Evolutionary conservation across 2,329 filamentous ascomycete genomes (phyloP).

Genomic region (Plenodomus tracheiphilus): DNA sequence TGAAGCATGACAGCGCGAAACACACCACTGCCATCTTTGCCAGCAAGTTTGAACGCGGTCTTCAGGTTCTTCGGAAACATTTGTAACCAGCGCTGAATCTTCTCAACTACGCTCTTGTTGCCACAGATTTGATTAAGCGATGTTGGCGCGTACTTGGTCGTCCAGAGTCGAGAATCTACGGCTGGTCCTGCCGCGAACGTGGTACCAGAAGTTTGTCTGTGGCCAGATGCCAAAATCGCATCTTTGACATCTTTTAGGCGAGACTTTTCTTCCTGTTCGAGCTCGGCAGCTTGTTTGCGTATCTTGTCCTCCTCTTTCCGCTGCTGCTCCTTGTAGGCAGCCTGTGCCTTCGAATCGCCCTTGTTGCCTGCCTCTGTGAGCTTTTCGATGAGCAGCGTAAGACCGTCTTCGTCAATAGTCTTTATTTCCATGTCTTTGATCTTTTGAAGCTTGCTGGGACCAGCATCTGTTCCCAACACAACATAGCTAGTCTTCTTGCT

Average conservation of each 20-base stretch:
- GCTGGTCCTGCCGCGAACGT: slow-evolving; percentile 21
- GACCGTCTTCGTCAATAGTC: slow-evolving; percentile 89
- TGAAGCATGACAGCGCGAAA: slow-evolving; percentile 93
- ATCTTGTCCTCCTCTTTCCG: slow-evolving; percentile 83
- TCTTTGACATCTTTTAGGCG: slow-evolving; percentile 58
- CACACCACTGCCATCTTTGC: slow-evolving; percentile 79
- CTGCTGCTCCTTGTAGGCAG: slow-evolving; percentile 81
- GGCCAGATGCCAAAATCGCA: slow-evolving; percentile 35
- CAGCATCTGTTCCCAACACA: slow-evolving; percentile 86
- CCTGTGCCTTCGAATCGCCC: slow-evolving; percentile 84
- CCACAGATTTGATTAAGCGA: slow-evolving; percentile 87
- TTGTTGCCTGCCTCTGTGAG: slow-evolving; percentile 75
- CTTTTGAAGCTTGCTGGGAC: slow-evolving; percentile 87
- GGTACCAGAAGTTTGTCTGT: slow-evolving; percentile 37
- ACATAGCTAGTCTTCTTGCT: slow-evolving; percentile 95
- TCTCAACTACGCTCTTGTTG: slow-evolving; percentile 89
- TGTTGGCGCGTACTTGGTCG: slow-evolving; percentile 90
- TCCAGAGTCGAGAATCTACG: slow-evolving; percentile 67
- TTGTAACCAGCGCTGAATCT: slow-evolving; percentile 83
- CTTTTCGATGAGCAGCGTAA: slow-evolving; percentile 80
- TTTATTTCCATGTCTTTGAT: slow-evolving; percentile 80
- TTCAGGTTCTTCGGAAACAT: slow-evolving; percentile 80
- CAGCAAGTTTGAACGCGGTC: slow-evolving; percentile 78
- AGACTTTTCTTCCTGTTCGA: slow-evolving; percentile 86
- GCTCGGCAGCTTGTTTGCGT: slow-evolving; percentile 76